Base-by-base conservation (phyloP, 1,284 basidiomycete species). In the Rhodotorula mucilaginosa region DNA sequence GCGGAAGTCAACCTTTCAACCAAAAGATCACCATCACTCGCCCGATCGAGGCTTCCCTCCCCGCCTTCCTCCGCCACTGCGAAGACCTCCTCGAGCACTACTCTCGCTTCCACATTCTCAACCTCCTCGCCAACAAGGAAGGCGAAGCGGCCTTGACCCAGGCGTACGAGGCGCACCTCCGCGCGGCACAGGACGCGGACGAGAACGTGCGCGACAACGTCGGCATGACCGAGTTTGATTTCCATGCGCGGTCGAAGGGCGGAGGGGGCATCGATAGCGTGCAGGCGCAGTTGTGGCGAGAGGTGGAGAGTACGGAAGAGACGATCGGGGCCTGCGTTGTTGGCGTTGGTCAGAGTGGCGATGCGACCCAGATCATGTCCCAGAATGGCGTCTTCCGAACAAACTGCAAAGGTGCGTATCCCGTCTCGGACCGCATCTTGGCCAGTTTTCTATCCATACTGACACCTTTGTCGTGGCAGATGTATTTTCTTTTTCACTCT, bases 41-140 rank as follows among this genome's bases (percentile, higher is more conserved):
- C n/a, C 93, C 97, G 0, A 89, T 92, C 75, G 81, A 84, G 64
- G 93, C 94, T 7, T 95, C 94, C 0, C 93, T 97, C 78, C 93
- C 93, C 6, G 96, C 96, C 0, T 98, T 98, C 79, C 92, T 97
- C 77, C 88, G 92, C 59, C 96, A 99, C 81, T 93, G 97, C 74
- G 85, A 89, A 31, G 89, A 93, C 66, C 84, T 99, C 31, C 65
- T 79, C 44, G 65, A 78, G 52, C 62, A 70, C 26, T 79, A 79
- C 66, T 47, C 71, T n/a, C 48, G 64, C 23, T 63, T 79, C 29
- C 76, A 79, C 67, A 68, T 74, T 46, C 64, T 78, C 49, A 80
- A 80, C 81, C 85, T 97, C 5, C 86, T 69, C 52, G 91, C 92
- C 8, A 88, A 88, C 62, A 92, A 95, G 81, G 96, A 98, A 80